Base-by-base conservation (phyloP, 768 basidiomycete species). In the Mycena sanguinolenta region DNA sequence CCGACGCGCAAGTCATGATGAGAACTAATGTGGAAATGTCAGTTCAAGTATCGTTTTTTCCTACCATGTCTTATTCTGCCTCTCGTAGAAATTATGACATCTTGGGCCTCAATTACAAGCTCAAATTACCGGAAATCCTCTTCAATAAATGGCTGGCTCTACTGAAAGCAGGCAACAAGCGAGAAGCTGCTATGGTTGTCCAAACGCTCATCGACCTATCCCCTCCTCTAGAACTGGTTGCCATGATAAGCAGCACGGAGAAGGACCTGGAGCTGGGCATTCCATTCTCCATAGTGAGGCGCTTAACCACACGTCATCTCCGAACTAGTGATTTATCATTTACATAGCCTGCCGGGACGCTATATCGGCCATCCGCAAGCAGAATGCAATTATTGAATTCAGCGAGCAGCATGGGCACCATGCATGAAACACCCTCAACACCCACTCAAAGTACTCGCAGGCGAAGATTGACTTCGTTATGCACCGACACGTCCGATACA, bases 41-140 rank as follows among this genome's bases (percentile, higher is more conserved):
- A 36, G 70, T 66, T 13, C 23, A 25, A 25, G 21, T 7, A n/a
- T n/a, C n/a, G 1, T 28, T 38, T 17, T 28, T 54, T 27, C 19
- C n/a, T 14, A 21, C 12, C 12, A 12, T 36, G 32, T 10, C 14
- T 50, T 30, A 25, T 3, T 32, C 28, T 30, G 14, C 1, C 14
- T 6, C 36, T 25, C 14, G 28, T 34, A 76, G 75, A 49, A 58
- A 74, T 19, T 76, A 75, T 36, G 55, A 63, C 2, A 58, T 60
- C 44, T 69, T 74, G 17, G 74, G 75, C 21, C 72, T 76, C 36
- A 38, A 70, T 17, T 76, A 73, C 57, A 65, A 46, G 16, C 66
- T 76, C 28, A 63, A 69, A 49, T 30, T 61, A 2, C 42, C 28
- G 6, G 55, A 74, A 38, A 61, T 76, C 4, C 71, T 71, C 30